Evolutionary conservation across 2,329 filamentous ascomycete species (phyloP).

Genomic region (Phyllosticta citribraziliensis): DNA sequence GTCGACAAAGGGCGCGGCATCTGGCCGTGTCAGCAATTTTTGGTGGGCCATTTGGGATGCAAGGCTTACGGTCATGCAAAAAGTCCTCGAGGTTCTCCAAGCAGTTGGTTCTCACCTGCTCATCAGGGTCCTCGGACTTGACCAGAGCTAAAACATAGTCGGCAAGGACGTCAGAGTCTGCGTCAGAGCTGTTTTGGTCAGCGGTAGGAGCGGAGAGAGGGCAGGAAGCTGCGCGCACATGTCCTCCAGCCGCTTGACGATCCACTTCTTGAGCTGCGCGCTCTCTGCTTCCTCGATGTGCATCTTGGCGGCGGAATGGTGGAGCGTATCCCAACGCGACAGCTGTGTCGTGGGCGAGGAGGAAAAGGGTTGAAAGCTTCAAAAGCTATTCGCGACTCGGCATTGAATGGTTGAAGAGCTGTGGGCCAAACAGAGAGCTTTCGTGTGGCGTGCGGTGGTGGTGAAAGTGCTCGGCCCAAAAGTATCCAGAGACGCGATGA

Average conservation of each 20-base stretch:
- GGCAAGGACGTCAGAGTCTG: constrained; percentile 70
- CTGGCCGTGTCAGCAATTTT: constrained; percentile 24
- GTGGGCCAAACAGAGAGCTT: neutral
- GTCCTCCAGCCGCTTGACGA: constrained; percentile 65
- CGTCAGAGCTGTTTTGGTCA: constrained; percentile 52
- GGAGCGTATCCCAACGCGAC: neutral
- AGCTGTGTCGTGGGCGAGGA: neutral
- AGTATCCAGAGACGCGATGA: constrained; percentile 8
- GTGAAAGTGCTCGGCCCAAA: constrained; percentile 3
- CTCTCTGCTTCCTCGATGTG: constrained; percentile 45
- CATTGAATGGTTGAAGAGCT: neutral
- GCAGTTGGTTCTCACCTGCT: constrained; percentile 57
- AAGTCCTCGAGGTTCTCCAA: constrained; percentile 67
- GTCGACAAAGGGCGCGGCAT: constrained; percentile 54
- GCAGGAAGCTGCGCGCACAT: constrained; percentile 44
- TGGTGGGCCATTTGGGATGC: neutral
- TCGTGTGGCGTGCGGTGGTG: neutral
- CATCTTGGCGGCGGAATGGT: constrained; percentile 30
- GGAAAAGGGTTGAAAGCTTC: neutral
- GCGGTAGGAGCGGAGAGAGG: neutral
- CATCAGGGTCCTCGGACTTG: constrained; percentile 55
- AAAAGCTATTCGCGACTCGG: neutral
- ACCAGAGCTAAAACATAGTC: constrained; percentile 77
- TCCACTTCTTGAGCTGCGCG: constrained; percentile 61
- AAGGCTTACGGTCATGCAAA: constrained; percentile 51